phyloP scores from a whole-genome alignment of 768 basidiomycete genomes.

The Mycena crocata region DNA sequence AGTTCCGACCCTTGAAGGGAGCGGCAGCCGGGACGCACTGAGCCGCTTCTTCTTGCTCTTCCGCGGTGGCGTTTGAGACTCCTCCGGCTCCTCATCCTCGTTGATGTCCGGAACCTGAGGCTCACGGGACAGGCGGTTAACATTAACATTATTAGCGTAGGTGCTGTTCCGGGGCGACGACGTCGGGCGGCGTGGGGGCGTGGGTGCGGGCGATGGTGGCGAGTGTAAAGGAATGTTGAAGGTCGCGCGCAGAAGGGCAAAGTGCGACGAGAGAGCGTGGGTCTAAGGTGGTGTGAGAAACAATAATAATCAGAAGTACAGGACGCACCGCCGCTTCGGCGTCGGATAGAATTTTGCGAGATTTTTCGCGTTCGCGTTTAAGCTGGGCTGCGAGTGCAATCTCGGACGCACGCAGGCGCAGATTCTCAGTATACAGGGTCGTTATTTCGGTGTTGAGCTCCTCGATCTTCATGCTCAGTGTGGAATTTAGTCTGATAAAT shows the following conservation, averaged over 20 bases:
- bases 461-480: conserved; percentile 85
- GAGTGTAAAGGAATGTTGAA: conserved; percentile 53
- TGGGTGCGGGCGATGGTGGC: conserved; percentile 29
- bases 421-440: conserved; percentile 84
- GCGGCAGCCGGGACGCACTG: conserved; percentile 45
- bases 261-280: conserved; percentile 71
- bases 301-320: conserved; percentile 22
- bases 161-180: conserved; percentile 34
- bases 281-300: conserved; percentile 51
- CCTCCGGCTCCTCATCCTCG: conserved; percentile 33
- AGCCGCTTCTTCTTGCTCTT: conserved; percentile 47
- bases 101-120: conserved; percentile 52
- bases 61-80: conserved; percentile 30
- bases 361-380: conserved; percentile 84
- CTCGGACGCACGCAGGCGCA: conserved; percentile 83
- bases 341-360: conserved; percentile 75
- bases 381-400: conserved; percentile 81
- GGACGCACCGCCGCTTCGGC: conserved; percentile 76
- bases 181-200: conserved; percentile 28
- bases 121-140: conserved; percentile 50
- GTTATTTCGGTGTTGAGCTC: conserved; percentile 88
- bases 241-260: conserved; percentile 73
- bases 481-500: conserved; percentile 78
- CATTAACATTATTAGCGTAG: conserved; percentile 37
- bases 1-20: conserved; percentile 27